Percentiles rank a stretch among this genome's conserved stretches.
phyloP scores from a whole-genome alignment of 2,329 filamentous ascomycete species.

The Talaromyces amestolkiae region DNA sequence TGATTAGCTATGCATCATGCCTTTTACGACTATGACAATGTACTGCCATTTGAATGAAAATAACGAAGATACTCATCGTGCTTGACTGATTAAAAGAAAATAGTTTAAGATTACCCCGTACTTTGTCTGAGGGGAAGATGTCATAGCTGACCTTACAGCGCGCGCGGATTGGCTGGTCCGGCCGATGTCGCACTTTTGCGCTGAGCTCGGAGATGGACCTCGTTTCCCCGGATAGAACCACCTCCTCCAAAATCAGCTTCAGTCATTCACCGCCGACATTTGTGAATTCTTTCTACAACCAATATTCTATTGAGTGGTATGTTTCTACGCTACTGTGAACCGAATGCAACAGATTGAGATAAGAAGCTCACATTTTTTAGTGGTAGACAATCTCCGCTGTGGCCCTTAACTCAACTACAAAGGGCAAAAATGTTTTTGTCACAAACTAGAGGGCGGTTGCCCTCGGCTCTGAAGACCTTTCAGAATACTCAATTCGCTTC shows the following conservation, averaged over 20 bases:
- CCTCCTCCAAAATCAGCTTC: neutral
- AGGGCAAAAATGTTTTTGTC: conserved; percentile 29
- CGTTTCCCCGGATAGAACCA: conserved; percentile 11
- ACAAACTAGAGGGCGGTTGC: conserved; percentile 31
- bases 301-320: neutral
- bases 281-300: neutral
- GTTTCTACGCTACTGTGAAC: neutral
- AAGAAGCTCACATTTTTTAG: neutral
- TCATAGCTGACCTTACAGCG: neutral
- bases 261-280: conserved; percentile 3
- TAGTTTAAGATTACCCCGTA: neutral
- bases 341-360: neutral
- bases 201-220: conserved; percentile 10
- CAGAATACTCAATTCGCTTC: conserved; percentile 21
- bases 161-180: conserved; percentile 12
- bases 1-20: conserved; percentile 20
- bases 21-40: conserved; percentile 10
- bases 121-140: neutral
- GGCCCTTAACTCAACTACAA: neutral
- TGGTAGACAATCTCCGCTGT: conserved; percentile 2
- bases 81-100: neutral
- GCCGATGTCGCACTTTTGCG: conserved; percentile 4
- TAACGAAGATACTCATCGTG: neutral
- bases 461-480: conserved; percentile 28
- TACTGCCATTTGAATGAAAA: neutral